Conservation (phyloP, 2,329 filamentous ascomycete genomes). For the Trichoderma lentiforme region DNA sequence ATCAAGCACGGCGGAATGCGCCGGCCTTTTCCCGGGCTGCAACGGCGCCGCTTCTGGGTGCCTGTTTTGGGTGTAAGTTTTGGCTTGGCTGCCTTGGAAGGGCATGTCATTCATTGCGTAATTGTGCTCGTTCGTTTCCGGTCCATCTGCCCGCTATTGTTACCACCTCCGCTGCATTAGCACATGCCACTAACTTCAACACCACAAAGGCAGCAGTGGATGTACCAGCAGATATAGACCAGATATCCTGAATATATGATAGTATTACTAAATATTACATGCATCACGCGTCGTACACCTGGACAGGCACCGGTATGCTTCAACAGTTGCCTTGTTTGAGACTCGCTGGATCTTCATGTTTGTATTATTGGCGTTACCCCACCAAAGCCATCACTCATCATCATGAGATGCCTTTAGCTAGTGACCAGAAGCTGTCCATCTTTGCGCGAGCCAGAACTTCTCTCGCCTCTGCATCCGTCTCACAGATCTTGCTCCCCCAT, state of each 20-base stretch:
- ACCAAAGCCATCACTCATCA: neutral
- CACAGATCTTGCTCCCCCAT: slow-evolving; percentile 87
- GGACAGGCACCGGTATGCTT: neutral
- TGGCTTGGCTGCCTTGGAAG: neutral
- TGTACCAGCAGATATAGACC: neutral
- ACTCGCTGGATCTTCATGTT: neutral
- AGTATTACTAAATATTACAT: neutral
- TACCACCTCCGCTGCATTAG: neutral
- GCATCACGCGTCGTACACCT: neutral
- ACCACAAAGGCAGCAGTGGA: neutral
- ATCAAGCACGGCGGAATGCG: neutral
- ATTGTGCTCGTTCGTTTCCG: neutral
- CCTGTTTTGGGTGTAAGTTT: neutral
- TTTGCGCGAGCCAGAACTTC: slow-evolving; percentile 76
- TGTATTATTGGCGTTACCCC: neutral
- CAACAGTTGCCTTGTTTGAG: neutral
- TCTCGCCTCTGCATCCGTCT: slow-evolving; percentile 84
- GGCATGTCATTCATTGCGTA: neutral
- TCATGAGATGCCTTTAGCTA: slow-evolving; percentile 63
- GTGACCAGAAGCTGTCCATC: slow-evolving; percentile 93
- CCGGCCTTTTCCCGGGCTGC: neutral
- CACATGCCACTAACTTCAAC: neutral
- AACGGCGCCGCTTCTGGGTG: neutral
- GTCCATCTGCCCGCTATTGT: neutral
- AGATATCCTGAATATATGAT: neutral